These are phyloP conservation scores for Novymonas esmeraldas DNA, from an alignment of 208 protist genomes.

Conservation along the genomic window DNA sequence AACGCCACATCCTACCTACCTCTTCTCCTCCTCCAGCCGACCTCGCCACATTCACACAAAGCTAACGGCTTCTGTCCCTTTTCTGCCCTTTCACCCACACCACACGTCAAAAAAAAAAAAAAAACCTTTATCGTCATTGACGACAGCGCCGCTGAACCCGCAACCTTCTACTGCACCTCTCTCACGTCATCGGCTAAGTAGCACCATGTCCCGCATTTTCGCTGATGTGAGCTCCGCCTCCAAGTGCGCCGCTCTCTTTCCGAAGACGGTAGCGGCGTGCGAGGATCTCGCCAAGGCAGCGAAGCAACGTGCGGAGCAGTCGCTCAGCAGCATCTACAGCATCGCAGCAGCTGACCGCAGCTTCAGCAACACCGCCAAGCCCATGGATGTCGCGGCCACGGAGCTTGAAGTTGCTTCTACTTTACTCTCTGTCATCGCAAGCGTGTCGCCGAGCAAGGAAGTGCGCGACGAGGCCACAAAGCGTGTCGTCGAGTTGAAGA, in stretches of 20 bases:
- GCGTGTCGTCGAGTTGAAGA: constrained; percentile 61
- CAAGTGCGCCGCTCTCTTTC: constrained; percentile 73
- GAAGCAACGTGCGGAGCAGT: constrained; percentile 47
- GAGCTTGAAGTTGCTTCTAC: constrained; percentile 62
- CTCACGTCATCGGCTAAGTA: no score
- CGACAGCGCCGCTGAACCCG: no score
- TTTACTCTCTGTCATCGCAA: constrained; percentile 65
- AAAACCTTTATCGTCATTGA: no score
- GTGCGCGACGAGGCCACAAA: constrained; percentile 72
- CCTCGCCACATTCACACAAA: no score
- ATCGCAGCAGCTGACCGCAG: constrained; percentile 31
- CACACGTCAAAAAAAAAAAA: no score
- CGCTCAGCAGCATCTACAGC: constrained; percentile 52
- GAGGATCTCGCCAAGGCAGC: constrained; percentile 46
- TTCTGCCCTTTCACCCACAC: no score
- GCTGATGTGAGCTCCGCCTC: constrained; percentile 42
- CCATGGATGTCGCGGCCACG: constrained; percentile 53
- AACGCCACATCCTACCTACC: no score
- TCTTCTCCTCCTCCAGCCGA: no score
- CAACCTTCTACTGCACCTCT: no score
- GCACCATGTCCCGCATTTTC: no score
- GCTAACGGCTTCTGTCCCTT: no score
- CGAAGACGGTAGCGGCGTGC: constrained; percentile 54
- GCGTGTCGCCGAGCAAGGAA: constrained; percentile 53
- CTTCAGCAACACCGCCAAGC: constrained; percentile 62